Evolutionary conservation across 1,284 basidiomycete genomes (phyloP).

Genomic region (Wolfiporia cocos): DNA sequence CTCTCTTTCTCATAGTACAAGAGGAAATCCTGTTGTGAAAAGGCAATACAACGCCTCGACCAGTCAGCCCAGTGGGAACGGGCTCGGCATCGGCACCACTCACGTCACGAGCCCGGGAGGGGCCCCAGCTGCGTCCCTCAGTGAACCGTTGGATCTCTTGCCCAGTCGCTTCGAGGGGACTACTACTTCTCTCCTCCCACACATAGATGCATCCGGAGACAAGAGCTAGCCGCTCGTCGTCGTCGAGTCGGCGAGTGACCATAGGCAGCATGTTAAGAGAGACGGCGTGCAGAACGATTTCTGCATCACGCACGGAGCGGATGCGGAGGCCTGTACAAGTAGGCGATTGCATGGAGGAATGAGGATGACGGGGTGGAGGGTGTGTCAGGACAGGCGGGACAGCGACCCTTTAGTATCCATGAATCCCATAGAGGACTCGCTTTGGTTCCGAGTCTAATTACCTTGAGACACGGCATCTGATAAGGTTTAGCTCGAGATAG

Average conservation of each 20-base stretch:
- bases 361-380: constrained; percentile 18
- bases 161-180: constrained; percentile 31
- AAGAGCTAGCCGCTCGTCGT: constrained; percentile 35
- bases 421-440: constrained; percentile 1
- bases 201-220: constrained; percentile 38
- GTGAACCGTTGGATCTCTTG: constrained; percentile 40
- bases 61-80: too few species aligned
- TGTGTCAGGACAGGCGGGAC: background rate
- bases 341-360: constrained; percentile 23
- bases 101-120: constrained; percentile 31
- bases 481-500: constrained; percentile 4
- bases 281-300: constrained; percentile 38
- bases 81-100: constrained; percentile 13
- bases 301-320: constrained; percentile 34
- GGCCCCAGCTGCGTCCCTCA: constrained; percentile 30
- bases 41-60: too few species aligned
- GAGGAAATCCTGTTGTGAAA: constrained; percentile 30
- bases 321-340: constrained; percentile 37
- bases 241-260: constrained; percentile 35
- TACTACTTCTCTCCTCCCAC: constrained; percentile 38
- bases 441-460: constrained; percentile 2
- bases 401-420: constrained; percentile 1
- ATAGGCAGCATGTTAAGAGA: constrained; percentile 31
- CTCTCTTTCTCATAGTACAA: constrained; percentile 34
- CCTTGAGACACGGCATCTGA: constrained; percentile 5